phyloP scores from a whole-genome alignment of 208 protist genomes.

The Acanthamoeba divionensis region DNA sequence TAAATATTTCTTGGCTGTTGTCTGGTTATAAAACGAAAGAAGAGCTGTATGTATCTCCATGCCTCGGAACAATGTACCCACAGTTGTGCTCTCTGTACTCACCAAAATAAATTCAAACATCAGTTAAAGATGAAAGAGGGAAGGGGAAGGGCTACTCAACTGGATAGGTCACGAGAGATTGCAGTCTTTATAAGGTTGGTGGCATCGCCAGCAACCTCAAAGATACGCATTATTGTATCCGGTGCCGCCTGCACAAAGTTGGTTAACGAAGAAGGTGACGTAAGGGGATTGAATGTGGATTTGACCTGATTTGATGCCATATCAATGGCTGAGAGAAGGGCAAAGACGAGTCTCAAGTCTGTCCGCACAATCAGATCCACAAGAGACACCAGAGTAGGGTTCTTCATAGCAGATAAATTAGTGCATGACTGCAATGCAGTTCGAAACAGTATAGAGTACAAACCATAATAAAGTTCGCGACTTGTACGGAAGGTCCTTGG shows the following conservation, averaged over 20 bases:
- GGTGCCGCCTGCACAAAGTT: neutral
- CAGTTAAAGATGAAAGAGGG: neutral
- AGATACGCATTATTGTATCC: neutral
- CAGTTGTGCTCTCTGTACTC: neutral
- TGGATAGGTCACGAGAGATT: neutral
- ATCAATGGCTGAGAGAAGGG: neutral
- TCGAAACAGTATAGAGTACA: neutral
- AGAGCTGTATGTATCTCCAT: constrained; percentile 10
- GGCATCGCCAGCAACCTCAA: neutral
- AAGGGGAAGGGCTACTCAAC: neutral
- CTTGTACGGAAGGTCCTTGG: neutral
- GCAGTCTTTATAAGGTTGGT: constrained; percentile 11
- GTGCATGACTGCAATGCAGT: neutral
- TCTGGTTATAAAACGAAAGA: neutral
- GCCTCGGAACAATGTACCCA: constrained; percentile 22
- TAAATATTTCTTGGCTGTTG: constrained; percentile 10
- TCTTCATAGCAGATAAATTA: neutral
- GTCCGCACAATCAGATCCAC: neutral
- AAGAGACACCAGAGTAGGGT: constrained; percentile 1
- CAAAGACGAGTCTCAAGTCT: neutral
- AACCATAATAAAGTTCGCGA: neutral
- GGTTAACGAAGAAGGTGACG: too few species aligned
- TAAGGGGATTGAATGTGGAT: too few species aligned
- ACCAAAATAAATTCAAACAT: neutral
- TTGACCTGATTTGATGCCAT: neutral